Evolutionary conservation across 106 monocot species (phyloP).

Genomic region (Allium sativum): DNA sequence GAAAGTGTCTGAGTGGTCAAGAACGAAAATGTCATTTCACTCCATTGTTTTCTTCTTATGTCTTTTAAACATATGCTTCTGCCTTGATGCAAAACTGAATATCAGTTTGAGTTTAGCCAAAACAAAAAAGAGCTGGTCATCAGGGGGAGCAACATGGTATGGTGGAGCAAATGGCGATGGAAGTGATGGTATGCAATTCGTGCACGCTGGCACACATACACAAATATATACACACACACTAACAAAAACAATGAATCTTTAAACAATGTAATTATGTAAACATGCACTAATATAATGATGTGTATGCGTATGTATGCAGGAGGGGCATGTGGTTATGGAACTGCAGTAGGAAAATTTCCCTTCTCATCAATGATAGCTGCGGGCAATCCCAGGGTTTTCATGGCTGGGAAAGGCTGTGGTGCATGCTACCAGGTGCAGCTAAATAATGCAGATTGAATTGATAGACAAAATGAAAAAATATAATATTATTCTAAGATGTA

Average conservation of each 20-base stretch:
- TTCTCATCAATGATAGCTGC: slow-evolving; percentile 77
- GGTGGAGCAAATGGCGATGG: slow-evolving; percentile 32
- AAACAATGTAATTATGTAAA: too few species aligned
- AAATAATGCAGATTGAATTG: neutral
- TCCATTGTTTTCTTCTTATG: too few species aligned
- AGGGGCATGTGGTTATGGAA: slow-evolving; percentile 56
- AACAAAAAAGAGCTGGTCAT: slow-evolving; percentile 4
- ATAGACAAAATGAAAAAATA: too few species aligned
- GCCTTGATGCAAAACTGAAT: neutral
- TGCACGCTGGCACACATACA: too few species aligned
- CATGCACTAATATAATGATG: too few species aligned
- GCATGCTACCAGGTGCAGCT: slow-evolving; percentile 26
- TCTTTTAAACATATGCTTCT: slow-evolving; percentile 1
- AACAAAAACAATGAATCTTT: too few species aligned
- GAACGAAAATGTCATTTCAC: too few species aligned
- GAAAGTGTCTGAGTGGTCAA: too few species aligned
- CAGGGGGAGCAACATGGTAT: slow-evolving; percentile 54
- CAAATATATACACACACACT: too few species aligned
- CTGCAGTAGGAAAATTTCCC: slow-evolving; percentile 28
- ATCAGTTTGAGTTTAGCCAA: neutral
- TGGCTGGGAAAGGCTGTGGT: slow-evolving; percentile 53
- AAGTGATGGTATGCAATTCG: slow-evolving; percentile 36
- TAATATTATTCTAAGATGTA: too few species aligned
- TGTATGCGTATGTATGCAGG: too few species aligned
- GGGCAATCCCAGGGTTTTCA: slow-evolving; percentile 42